Evolutionary conservation across 805 yeast genomes (phyloP), one percentile per base, ranked within the genome.

Genomic region (Jamesozyma rosinii): DNA sequence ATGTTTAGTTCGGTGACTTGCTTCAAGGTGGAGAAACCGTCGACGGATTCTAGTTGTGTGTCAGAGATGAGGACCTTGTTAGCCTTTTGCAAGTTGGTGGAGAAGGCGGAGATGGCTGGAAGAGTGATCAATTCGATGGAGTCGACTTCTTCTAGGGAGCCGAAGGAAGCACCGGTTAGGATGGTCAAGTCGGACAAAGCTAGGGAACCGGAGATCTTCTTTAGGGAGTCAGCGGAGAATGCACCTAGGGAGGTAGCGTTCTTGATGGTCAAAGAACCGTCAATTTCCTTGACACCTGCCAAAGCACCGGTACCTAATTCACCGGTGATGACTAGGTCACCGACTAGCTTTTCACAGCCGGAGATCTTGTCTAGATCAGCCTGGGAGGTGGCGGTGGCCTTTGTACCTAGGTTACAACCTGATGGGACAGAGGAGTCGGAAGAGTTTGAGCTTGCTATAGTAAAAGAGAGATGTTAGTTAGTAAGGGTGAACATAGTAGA

Each of bases 101-200:
- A 79, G 54, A 88, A 76, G 43, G 67, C 59, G 53, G 70, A 66
- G 60, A 90, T 78, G 54, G 88, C 90, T 62, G 97, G 96, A 65
- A 92, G 76, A 54, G 96, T 87, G 59, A 77, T 75, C 71, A 84
- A 80, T 66, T 72, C 68, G 59, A 92, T 76, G 44, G 86, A 67
- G 62, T 95, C 95, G 52, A 88, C 95, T 52, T 84, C 75, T 63
- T 79, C 72, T 64, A 90, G 77, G 55, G 75, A 70, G 51, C 95
- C 95, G 65, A 89, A 76, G 57, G 82, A 74, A 46, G 90, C 72
- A 46, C 79, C 66, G 52, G 71, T 56, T 65, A 92, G 74, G 48
- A 78, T 66, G 58, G 90, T 83, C 66, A 84, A 76, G 49, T 70
- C 68, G 52, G 70, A 63, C 52, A 92, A 69, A 48, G 67, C 65